Conservation (phyloP, 495 filamentous ascomycete species). For the Podospora pseudoanserina region DNA sequence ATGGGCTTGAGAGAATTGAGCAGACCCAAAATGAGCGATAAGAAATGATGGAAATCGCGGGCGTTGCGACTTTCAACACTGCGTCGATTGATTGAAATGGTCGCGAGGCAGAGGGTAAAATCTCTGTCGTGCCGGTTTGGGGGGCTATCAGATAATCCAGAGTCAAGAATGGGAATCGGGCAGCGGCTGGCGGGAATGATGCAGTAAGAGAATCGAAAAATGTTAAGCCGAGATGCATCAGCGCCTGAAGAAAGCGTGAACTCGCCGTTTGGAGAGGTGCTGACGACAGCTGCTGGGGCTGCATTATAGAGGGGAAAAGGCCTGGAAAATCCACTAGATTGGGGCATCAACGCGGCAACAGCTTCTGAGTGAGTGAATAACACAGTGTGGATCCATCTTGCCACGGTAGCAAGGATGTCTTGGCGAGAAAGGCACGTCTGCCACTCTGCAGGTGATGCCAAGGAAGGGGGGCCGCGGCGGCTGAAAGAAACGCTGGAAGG, state of each 20-base stretch:
- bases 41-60: slow-evolving; percentile 62
- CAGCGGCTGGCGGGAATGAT: slow-evolving; percentile 14
- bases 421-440: background rate
- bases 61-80: slow-evolving; percentile 55
- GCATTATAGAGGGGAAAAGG: slow-evolving; percentile 5
- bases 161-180: slow-evolving; percentile 7
- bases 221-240: slow-evolving; percentile 29
- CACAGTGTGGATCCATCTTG: slow-evolving; percentile 13
- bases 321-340: slow-evolving; percentile 15
- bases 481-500: background rate
- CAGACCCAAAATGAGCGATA: slow-evolving; percentile 35
- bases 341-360: background rate
- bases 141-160: slow-evolving; percentile 21
- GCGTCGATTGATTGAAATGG: slow-evolving; percentile 27
- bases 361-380: slow-evolving; percentile 1
- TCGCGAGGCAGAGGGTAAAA: slow-evolving; percentile 30
- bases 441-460: background rate
- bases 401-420: background rate
- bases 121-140: slow-evolving; percentile 28
- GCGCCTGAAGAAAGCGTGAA: slow-evolving; percentile 17
- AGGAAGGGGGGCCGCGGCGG: background rate
- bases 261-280: slow-evolving; percentile 9
- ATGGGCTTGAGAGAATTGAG: slow-evolving; percentile 30
- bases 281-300: slow-evolving; percentile 14
- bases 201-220: slow-evolving; percentile 22